phyloP scores from a whole-genome alignment of 2,329 filamentous ascomycete genomes.

The Exophiala viscosa region DNA sequence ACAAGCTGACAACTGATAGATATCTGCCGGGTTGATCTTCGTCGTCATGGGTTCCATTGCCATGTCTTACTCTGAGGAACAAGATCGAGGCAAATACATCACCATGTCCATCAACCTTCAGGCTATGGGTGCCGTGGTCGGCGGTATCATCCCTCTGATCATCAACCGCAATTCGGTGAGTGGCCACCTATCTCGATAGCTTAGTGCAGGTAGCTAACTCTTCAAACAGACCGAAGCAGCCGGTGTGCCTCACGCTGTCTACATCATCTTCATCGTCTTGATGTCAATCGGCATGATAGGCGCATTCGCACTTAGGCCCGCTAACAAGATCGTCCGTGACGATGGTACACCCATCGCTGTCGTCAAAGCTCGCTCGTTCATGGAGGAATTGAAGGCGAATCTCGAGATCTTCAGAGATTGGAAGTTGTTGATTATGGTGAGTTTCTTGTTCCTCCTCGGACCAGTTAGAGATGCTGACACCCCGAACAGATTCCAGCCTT shows the following conservation, averaged over 20 bases:
- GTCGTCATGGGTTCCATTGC: constrained; percentile 34
- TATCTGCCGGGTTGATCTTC: constrained; percentile 29
- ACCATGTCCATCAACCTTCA: constrained; percentile 33
- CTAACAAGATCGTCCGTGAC: constrained; percentile 8
- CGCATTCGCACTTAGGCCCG: constrained; percentile 4
- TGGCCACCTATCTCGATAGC: not conserved
- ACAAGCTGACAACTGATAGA: not conserved
- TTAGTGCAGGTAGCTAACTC: not conserved
- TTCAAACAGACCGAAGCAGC: constrained; percentile 4
- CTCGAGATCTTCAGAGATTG: constrained; percentile 30
- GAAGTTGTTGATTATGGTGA: constrained; percentile 29
- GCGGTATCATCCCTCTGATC: constrained; percentile 8
- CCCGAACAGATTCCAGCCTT: constrained; percentile 23
- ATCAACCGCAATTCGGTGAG: constrained; percentile 8
- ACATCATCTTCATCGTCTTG: constrained; percentile 10
- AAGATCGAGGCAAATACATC: constrained; percentile 32
- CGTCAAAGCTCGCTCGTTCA: constrained; percentile 28
- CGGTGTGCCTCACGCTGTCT: constrained; percentile 7
- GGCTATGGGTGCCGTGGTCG: constrained; percentile 26
- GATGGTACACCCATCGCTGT: constrained; percentile 29
- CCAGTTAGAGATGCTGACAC: not conserved
- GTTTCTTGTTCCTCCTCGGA: not conserved
- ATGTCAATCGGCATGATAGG: constrained; percentile 4
- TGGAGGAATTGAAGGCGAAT: constrained; percentile 33
- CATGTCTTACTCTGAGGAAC: constrained; percentile 35